A percentile compares a stretch with the other conserved stretches of the same genome.
phyloP scores from a whole-genome alignment of 2,329 filamentous ascomycete genomes.

The Zelopaecilomyces penicillatus region DNA sequence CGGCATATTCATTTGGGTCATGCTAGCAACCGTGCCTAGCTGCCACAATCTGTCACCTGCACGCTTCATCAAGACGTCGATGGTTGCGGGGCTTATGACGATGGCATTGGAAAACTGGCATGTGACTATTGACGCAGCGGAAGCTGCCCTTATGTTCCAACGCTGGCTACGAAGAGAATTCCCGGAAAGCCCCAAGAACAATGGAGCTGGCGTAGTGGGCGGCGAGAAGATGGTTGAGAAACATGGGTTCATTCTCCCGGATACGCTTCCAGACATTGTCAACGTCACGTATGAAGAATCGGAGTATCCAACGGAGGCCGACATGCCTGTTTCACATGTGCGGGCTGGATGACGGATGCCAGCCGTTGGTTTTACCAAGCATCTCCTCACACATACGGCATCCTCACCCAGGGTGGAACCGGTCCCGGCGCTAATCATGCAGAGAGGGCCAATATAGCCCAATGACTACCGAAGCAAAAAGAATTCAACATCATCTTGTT shows the following conservation, averaged over 20 bases:
- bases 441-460: no score
- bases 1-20: slow-evolving; percentile 42
- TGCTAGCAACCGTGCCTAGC: slow-evolving; percentile 33
- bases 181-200: slow-evolving; percentile 6
- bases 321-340: not conserved
- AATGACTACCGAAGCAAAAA: no score
- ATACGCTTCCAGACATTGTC: slow-evolving; percentile 14
- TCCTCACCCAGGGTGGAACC: no score
- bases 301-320: not conserved
- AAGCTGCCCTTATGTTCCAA: slow-evolving; percentile 30
- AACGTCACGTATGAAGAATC: slow-evolving; percentile 9
- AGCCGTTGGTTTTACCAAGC: no score
- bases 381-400: no score
- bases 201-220: slow-evolving; percentile 10
- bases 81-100: slow-evolving; percentile 35
- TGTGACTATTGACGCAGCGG: slow-evolving; percentile 29
- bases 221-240: slow-evolving; percentile 17
- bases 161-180: slow-evolving; percentile 30
- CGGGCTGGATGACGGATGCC: no score
- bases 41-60: slow-evolving; percentile 31
- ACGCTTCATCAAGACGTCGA: slow-evolving; percentile 37
- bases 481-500: no score
- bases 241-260: slow-evolving; percentile 19
- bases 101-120: slow-evolving; percentile 43
- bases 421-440: no score